phyloP scores from a whole-genome alignment of 2,329 filamentous ascomycete genomes.

The Mycosphaerella sp. region DNA sequence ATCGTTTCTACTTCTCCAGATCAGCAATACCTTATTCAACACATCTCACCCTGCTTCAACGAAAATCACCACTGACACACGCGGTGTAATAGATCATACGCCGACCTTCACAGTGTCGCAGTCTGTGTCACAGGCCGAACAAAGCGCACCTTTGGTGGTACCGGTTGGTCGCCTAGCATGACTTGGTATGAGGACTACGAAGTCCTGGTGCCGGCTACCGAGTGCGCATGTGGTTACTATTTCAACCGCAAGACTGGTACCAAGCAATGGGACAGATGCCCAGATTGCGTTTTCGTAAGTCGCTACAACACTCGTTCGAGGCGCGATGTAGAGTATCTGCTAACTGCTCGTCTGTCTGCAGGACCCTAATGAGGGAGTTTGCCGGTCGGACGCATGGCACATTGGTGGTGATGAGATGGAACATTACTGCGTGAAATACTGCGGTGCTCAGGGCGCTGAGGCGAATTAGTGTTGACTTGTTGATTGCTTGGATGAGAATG shows the following conservation, averaged over 20 bases:
- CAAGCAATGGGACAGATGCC: constrained; percentile 9
- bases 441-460: constrained; percentile 8
- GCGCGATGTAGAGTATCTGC: no score
- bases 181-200: constrained; percentile 5
- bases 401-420: constrained; percentile 15
- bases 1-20: background rate
- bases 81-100: background rate
- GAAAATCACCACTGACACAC: background rate
- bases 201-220: background rate
- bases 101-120: constrained; percentile 4
- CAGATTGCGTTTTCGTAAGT: constrained; percentile 9
- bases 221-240: constrained; percentile 11
- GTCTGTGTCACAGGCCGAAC: constrained; percentile 7
- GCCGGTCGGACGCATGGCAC: constrained; percentile 4
- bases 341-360: no score
- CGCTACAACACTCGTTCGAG: background rate
- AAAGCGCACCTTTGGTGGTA: background rate
- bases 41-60: background rate
- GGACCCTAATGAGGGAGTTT: background rate
- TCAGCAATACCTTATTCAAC: background rate
- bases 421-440: constrained; percentile 11
- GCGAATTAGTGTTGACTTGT: background rate
- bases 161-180: background rate
- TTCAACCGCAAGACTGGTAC: constrained; percentile 8
- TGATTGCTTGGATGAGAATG: background rate